A percentile compares a stretch with the other conserved stretches of the same genome.
Evolutionary conservation across 1,139 yeast genomes (phyloP).

Genomic region (Blastobotrys apis): DNA sequence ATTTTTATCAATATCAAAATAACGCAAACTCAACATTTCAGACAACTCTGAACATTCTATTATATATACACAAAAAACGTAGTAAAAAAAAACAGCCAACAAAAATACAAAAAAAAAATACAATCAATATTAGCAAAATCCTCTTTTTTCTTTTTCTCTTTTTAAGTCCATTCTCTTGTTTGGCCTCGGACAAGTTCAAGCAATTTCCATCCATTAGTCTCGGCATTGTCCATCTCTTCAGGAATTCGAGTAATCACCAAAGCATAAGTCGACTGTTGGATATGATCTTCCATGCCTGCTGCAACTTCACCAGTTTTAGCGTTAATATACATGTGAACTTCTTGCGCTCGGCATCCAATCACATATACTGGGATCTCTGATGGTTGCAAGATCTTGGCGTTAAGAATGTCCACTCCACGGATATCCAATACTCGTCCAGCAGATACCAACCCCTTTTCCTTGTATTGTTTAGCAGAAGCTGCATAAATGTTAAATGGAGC

Average conservation of each 20-base stretch:
- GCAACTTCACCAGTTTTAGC: conserved; percentile 90
- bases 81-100: too few species aligned
- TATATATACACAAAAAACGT: too few species aligned
- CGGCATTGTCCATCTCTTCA: conserved; percentile 83
- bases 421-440: conserved; percentile 92
- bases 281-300: conserved; percentile 94
- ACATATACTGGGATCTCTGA: conserved; percentile 91
- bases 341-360: conserved; percentile 95
- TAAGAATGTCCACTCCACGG: conserved; percentile 90
- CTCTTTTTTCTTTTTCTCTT: not conserved
- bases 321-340: conserved; percentile 83
- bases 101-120: not conserved
- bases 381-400: conserved; percentile 85
- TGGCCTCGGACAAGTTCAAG: conserved; percentile 94
- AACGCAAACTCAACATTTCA: too few species aligned
- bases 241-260: conserved; percentile 93
- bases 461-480: conserved; percentile 88
- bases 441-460: conserved; percentile 86
- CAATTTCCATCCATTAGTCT: conserved; percentile 97
- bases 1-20: too few species aligned
- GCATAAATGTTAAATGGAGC: conserved; percentile 95
- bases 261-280: conserved; percentile 88
- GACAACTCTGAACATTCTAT: too few species aligned
- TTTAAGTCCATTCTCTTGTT: conserved; percentile 76
- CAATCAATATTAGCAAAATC: too few species aligned